Evolutionary conservation across 352 stramenopile species (phyloP), one percentile per base, ranked within the genome.

Genomic region (Pilasporangium apinafurcum): DNA sequence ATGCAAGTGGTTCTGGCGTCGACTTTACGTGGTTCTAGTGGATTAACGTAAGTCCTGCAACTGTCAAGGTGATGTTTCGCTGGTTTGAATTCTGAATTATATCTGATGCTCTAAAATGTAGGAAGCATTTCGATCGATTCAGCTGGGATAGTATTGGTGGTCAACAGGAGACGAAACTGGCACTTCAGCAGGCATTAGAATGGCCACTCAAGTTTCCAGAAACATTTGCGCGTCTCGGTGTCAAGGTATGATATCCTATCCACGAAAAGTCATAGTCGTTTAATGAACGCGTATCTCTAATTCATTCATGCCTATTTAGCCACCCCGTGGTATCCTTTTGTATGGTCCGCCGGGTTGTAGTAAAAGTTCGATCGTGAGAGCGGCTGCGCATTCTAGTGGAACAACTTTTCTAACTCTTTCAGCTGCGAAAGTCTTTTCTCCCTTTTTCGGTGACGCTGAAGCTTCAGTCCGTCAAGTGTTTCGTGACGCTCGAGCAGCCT

Each of bases 321-420:
- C 81, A 7, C 82, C 86, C 3, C 75, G 78, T 2, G 87, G 88
- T 4, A 72, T 96, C 17, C 37, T 97, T 30, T 62, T 97, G 12
- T 95, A 96, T 39, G 89, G 89, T 0, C 89, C 87, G 2, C 87
- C 89, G 2, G 89, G 89, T 8, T 96, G 86, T 50, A 90, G 77
- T 33, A 97, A 97, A 45, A 97, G 86, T 35, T 83, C 84, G 10
- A 68, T 97, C 43, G 89, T 92, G 25, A 70, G 86, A 31, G 89
- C 83, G 10, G 70, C 86, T 0, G 89, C 86, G 4, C 63, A 77
- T 30, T 67, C 80, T 16, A 84, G 79, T 14, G 71, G 81, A 6
- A 72, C 73, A 2, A 92, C 83, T 5, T 96, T 97, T 51, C 65
- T 96, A 33, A 90, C 76, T 16, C 52, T 96, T 5, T 94, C 80